Evolutionary conservation across 805 yeast genomes (phyloP).

Genomic region (Starmera pachycereana): DNA sequence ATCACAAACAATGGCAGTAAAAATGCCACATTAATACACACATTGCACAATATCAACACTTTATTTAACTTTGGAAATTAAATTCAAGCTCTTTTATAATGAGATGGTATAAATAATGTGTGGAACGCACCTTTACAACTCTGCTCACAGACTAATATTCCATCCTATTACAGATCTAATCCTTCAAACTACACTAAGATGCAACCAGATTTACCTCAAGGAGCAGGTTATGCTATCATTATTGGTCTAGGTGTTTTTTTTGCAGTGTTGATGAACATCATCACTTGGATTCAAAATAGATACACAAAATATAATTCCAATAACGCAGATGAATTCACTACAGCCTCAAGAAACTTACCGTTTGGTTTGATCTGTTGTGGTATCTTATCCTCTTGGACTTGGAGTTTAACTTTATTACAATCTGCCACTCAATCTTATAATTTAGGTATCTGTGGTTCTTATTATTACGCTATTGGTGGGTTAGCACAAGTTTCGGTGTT

Average conservation of each 20-base stretch:
- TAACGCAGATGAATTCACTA: constrained; percentile 30
- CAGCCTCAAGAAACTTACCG: constrained; percentile 33
- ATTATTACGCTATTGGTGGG: constrained; percentile 20
- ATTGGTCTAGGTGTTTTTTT: constrained; percentile 57
- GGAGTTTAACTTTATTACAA: constrained; percentile 23
- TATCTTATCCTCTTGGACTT: constrained; percentile 32
- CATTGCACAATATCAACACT: no score
- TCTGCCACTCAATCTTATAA: constrained; percentile 22
- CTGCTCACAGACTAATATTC: no score
- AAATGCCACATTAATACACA: no score
- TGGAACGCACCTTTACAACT: no score
- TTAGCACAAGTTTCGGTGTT: constrained; percentile 24
- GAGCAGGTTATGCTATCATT: constrained; percentile 72
- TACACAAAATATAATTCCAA: constrained; percentile 22
- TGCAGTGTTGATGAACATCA: constrained; percentile 30
- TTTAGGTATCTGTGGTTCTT: constrained; percentile 22
- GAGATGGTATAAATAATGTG: no score
- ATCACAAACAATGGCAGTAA: no score
- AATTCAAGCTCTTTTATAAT: no score
- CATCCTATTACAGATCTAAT: no score
- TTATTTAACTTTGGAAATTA: no score
- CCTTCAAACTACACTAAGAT: no score
- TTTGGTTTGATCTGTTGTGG: constrained; percentile 33
- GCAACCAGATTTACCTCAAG: constrained; percentile 28
- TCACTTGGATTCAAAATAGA: constrained; percentile 26